phyloP scores from a whole-genome alignment of 306 rosid species.

The Leucaena leucocephala region DNA sequence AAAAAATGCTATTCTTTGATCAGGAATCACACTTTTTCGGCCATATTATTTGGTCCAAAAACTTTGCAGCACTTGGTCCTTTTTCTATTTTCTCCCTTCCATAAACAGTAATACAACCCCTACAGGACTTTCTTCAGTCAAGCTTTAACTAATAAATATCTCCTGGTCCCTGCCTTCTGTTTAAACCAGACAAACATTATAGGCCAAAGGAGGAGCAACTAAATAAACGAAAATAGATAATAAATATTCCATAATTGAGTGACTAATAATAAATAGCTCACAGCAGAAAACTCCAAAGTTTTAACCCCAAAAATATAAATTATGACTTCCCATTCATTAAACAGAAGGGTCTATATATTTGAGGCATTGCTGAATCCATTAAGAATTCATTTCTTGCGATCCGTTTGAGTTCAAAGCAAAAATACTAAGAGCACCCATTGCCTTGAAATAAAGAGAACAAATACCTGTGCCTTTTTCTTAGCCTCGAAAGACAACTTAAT shows the following conservation, averaged over 20 bases:
- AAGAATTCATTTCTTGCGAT: background rate
- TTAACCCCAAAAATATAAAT: background rate
- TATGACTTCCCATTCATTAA: background rate
- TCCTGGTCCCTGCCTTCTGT: background rate
- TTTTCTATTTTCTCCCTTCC: background rate
- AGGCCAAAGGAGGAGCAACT: background rate
- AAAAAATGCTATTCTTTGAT: background rate
- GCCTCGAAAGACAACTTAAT: background rate
- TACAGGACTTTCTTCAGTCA: background rate
- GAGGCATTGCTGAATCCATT: background rate
- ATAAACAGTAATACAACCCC: background rate
- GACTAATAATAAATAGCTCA: background rate
- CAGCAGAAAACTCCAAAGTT: background rate
- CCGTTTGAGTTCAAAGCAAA: background rate
- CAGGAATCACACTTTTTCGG: background rate
- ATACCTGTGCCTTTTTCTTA: background rate
- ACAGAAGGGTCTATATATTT: background rate
- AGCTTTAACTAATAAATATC: background rate
- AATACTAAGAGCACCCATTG: background rate
- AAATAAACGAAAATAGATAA: background rate
- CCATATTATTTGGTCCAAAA: background rate
- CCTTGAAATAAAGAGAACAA: background rate
- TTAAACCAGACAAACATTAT: background rate
- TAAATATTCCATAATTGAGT: background rate
- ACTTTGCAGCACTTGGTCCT: background rate